Conservation (phyloP, 2,329 filamentous ascomycete species). For the Claviceps quebecensis region DNA sequence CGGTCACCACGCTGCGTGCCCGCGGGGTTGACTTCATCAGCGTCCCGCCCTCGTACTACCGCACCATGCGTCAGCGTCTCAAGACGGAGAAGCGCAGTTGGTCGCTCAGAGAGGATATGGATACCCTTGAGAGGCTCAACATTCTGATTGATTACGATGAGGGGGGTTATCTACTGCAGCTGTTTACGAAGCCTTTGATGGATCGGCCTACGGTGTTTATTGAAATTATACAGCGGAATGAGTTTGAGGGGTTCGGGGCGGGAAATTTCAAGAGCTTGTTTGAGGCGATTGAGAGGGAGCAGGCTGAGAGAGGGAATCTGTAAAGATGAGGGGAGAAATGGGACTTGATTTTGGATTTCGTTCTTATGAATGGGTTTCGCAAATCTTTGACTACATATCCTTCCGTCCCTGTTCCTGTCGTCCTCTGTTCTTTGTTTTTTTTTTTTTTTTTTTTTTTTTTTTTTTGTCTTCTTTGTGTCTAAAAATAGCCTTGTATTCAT, state of each 20-base stretch:
- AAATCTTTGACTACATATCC: no score
- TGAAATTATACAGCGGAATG: constrained; percentile 86
- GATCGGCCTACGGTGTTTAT: constrained; percentile 91
- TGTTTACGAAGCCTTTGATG: constrained; percentile 80
- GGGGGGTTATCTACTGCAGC: constrained; percentile 64
- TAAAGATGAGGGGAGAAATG: constrained; percentile 15
- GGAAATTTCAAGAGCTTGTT: constrained; percentile 94
- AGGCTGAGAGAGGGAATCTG: constrained; percentile 73
- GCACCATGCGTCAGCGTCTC: constrained; percentile 58
- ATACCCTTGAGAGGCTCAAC: constrained; percentile 60
- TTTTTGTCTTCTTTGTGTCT: background rate
- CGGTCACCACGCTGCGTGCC: constrained; percentile 67
- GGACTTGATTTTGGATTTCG: no score
- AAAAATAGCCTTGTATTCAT: background rate
- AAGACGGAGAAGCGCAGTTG: constrained; percentile 45
- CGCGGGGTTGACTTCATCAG: constrained; percentile 86
- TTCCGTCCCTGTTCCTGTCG: background rate
- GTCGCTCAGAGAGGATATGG: constrained; percentile 66
- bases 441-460: background rate
- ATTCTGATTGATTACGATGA: constrained; percentile 95
- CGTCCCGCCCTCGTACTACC: constrained; percentile 79
- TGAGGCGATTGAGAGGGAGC: constrained; percentile 89
- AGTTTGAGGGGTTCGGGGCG: constrained; percentile 84
- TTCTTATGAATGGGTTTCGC: no score
- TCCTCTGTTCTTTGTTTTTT: background rate